Base-by-base conservation (phyloP, 2,329 filamentous ascomycete genomes). In the Cladosporium sp. region DNA sequence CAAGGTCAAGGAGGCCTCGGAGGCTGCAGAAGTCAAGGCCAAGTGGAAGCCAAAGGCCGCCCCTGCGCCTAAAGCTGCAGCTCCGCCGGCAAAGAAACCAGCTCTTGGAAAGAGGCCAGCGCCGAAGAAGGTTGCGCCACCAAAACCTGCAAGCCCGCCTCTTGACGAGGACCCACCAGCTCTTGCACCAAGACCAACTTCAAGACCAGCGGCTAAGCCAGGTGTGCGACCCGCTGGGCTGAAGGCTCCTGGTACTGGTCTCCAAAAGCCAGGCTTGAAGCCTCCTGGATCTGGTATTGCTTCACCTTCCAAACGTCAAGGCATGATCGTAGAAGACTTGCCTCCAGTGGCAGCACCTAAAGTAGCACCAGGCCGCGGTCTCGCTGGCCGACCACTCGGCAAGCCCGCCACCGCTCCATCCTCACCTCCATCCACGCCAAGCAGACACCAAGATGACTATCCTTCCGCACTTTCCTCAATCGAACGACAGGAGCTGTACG, bases 1-100 rank as follows among this genome's bases (percentile, higher is more conserved):
- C 68, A 99, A 97, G 79, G 91, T 98, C 77, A 97, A 96, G 81
- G 95, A 99, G 77, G 98, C 88, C 77, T 91, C 89, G 67, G 91
- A 94, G 65, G 84, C 86, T 5, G 92, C 92, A 32, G 89, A 94
- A 75, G 92, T 96, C 64, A 93, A 92, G 76, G 90, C 92, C 32
- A 96, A 95, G 76, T 92, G 93, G 76, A 96, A 96, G 80, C 94
- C 94, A 0, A 97, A 97, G 81, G 86, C 92, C 21, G 83, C 84
- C 41, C 81, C 84, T 60, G 82, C 85, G 28, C 87, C 92, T 2
- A 85, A 85, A 71, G 78, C 82, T 21, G 81, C 83, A 51, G 80
- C 85, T 41, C 84, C 83, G 4, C 82, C 80, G 36, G 74, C 81
- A 15, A 88, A 85, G 74, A 87, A 85, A 74, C 78, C 81, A 30